Evolutionary conservation across 768 basidiomycete genomes (phyloP), one percentile per base, ranked within the genome.

Genomic region (Mycena floridula): DNA sequence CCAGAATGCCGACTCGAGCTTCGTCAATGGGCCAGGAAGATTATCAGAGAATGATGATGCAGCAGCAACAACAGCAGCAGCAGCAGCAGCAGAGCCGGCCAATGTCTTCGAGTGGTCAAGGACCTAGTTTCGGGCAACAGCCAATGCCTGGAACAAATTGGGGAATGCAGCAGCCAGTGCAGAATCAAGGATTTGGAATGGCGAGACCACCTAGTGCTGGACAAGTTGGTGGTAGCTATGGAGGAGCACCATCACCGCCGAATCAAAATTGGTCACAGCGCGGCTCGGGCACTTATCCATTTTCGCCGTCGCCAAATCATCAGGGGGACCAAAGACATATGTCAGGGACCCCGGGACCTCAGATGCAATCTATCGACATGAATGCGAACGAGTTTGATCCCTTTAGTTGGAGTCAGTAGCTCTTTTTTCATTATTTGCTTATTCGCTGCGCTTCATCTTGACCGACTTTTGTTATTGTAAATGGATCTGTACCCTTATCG

Each of bases 41-140:
- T 37, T 79, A 79, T 44, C 76, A 78, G 54, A 64, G 80, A 28
- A 61, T 59, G 59, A 71, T 78, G 69, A 61, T 79, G 57, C 58
- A 56, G 43, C 54, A 49, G 37, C 62, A 52, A 35, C 47, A 47
- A 22, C 57, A 51, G 22, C 56, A 45, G 39, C 40, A 53, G 37
- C 50, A 48, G 40, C 32, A 44, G 6, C 55, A 55, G 45, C 70
- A 73, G 54, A 13, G 25, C 4, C 15, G 36, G 44, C 23, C 68
- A n/a, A n/a, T n/a, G n/a, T n/a, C n/a, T n/a, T n/a, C n/a, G n/a
- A n/a, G n/a, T n/a, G n/a, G n/a, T n/a, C n/a, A n/a, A n/a, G n/a
- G n/a, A n/a, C n/a, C n/a, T 7, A 41, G 37, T 18, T 46, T 52
- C 36, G 54, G 37, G 54, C 50, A 45, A 25, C 59, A 66, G 52